Conservation (phyloP, 805 yeast species). For the Sugiyamaella mastotermitis region DNA sequence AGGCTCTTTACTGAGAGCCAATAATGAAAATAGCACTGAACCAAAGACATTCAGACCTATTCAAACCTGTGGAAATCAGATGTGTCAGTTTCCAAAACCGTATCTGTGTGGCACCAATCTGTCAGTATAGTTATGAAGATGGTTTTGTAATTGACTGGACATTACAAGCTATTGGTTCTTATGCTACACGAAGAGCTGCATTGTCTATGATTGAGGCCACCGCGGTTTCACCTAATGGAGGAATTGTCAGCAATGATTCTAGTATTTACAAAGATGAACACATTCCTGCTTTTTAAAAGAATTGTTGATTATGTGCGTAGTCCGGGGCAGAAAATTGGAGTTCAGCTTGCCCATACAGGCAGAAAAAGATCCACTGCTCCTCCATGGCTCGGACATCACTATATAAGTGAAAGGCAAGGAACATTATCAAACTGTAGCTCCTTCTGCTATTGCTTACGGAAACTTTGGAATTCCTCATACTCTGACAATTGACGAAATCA, state of each 20-base stretch:
- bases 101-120: conserved; percentile 43
- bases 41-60: no score
- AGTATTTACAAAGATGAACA: conserved; percentile 49
- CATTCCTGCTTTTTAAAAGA: conserved; percentile 36
- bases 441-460: conserved; percentile 17
- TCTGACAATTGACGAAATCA: conserved; percentile 32
- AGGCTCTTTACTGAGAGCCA: no score
- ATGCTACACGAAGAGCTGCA: conserved; percentile 46
- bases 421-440: conserved; percentile 32
- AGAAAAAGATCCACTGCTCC: conserved; percentile 40
- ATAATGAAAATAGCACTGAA: no score
- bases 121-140: conserved; percentile 42
- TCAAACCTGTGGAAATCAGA: conserved; percentile 40
- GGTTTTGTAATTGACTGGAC: conserved; percentile 43
- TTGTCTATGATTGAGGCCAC: conserved; percentile 42
- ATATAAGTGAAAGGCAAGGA: conserved; percentile 30
- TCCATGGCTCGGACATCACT: conserved; percentile 30
- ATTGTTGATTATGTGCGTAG: conserved; percentile 39
- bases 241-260: conserved; percentile 39
- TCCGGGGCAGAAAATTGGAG: conserved; percentile 39
- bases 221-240: conserved; percentile 37
- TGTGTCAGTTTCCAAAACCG: conserved; percentile 42
- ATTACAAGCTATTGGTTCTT: conserved; percentile 42
- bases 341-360: conserved; percentile 53
- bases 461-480: conserved; percentile 30